These are phyloP conservation scores for Pseudogymnoascus sp. DNA, from an alignment of 2,329 filamentous ascomycete genomes.

Conservation along the genomic window DNA sequence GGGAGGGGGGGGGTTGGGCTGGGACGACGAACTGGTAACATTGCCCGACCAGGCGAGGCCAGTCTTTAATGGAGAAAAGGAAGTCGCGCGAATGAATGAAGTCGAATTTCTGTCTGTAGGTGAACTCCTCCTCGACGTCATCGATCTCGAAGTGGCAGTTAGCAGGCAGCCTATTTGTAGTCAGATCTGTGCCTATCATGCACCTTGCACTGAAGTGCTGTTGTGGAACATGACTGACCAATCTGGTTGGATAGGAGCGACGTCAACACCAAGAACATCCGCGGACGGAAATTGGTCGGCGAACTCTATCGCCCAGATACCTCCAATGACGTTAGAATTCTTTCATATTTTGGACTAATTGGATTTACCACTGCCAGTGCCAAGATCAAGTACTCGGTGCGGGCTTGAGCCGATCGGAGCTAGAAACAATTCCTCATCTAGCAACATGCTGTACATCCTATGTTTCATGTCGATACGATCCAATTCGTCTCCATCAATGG, in stretches of 20 bases:
- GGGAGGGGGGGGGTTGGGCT: too few relatives aligned
- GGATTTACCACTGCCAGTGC: conserved; percentile 35
- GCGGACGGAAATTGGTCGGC: conserved; percentile 14
- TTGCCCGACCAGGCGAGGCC: too few relatives aligned
- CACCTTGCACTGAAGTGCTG: background rate
- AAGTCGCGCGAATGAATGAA: too few relatives aligned
- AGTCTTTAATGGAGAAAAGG: too few relatives aligned
- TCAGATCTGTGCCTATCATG: background rate
- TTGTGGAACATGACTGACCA: background rate
- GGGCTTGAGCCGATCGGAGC: conserved; percentile 21
- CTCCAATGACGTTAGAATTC: conserved; percentile 28
- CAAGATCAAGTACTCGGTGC: conserved; percentile 33
- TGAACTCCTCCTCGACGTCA: conserved; percentile 45
- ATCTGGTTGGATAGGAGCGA: conserved; percentile 11
- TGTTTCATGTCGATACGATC: conserved; percentile 37
- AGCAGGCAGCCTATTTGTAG: conserved; percentile 30
- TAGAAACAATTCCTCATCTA: conserved; percentile 14
- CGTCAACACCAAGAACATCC: conserved; percentile 8
- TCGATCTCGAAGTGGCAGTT: conserved; percentile 47
- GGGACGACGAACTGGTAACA: too few relatives aligned
- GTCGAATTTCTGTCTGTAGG: conserved; percentile 23
- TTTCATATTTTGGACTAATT: conserved; percentile 19
- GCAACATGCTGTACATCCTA: conserved; percentile 29
- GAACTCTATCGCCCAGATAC: background rate
- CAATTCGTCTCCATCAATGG: conserved; percentile 36